phyloP scores from a whole-genome alignment of 345 rosid genomes.

The Linum usitatissimum region DNA sequence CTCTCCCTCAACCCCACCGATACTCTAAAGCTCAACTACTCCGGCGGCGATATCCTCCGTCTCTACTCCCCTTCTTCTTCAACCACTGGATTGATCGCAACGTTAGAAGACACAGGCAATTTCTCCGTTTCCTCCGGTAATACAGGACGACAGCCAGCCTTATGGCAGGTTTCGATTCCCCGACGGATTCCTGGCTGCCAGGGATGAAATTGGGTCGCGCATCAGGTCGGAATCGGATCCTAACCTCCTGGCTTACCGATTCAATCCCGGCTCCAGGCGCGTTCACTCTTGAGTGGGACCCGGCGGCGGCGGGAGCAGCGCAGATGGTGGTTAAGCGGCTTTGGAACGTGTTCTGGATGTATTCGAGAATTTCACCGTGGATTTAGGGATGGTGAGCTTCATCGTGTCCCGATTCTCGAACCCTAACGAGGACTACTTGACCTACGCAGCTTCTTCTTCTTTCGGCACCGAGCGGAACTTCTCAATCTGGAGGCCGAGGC shows the following conservation, averaged over 20 bases:
- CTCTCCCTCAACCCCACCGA: not conserved
- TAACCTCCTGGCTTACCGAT: conserved; percentile 1
- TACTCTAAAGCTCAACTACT: not conserved
- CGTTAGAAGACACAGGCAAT: conserved; percentile 7
- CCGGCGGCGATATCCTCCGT: not conserved
- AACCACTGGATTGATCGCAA: not conserved
- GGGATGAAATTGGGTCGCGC: conserved; percentile 13
- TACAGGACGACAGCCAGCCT: no score
- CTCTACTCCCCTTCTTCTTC: not conserved
- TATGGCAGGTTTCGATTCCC: conserved; percentile 15
- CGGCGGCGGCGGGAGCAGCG: not conserved
- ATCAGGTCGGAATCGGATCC: not conserved
- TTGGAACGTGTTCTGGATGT: conserved; percentile 3
- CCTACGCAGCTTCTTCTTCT: not conserved
- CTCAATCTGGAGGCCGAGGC: not conserved
- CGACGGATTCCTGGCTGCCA: conserved; percentile 7
- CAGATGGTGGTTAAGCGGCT: not conserved
- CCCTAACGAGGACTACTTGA: conserved; percentile 5
- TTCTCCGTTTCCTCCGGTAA: not conserved
- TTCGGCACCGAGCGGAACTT: not conserved
- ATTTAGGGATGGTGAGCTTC: not conserved
- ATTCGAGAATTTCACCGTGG: not conserved
- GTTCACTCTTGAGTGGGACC: conserved; percentile 9
- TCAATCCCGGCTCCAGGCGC: conserved; percentile 1
- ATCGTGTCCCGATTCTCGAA: not conserved